Conservation (phyloP, 495 filamentous ascomycete genomes). For the Pyronema omphalodes region DNA sequence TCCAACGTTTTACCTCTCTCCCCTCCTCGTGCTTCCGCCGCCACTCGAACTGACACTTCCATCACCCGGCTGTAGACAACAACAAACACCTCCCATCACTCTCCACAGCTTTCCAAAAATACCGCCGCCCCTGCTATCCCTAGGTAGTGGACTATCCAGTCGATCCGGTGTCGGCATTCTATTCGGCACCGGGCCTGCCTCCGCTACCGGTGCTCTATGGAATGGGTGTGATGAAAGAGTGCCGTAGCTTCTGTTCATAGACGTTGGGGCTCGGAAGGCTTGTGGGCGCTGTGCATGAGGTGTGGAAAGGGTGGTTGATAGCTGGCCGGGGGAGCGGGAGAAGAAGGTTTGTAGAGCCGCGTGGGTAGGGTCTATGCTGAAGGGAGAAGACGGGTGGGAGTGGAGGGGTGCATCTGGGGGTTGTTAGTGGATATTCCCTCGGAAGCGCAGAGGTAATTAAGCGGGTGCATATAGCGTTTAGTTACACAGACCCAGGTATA, state of each 20-base stretch:
- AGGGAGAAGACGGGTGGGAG: constrained; percentile 14
- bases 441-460: background rate
- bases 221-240: constrained; percentile 21
- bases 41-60: too few species aligned
- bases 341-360: constrained; percentile 12
- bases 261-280: constrained; percentile 17
- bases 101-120: too few species aligned
- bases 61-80: too few species aligned
- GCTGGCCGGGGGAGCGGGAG: constrained; percentile 9
- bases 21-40: too few species aligned
- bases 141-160: constrained; percentile 8
- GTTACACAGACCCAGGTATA: background rate
- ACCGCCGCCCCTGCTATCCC: too few species aligned
- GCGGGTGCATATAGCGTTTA: background rate
- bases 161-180: constrained; percentile 14
- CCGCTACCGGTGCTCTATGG: constrained; percentile 19
- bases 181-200: constrained; percentile 6
- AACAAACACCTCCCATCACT: too few species aligned
- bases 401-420: constrained; percentile 4
- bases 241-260: constrained; percentile 23
- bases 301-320: constrained; percentile 7
- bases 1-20: too few species aligned
- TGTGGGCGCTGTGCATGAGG: constrained; percentile 8
- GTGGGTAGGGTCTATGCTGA: constrained; percentile 4
- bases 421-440: constrained; percentile 2